Base-by-base conservation (phyloP, 177 flowering plant species). In the Vitis hybrid region DNA sequence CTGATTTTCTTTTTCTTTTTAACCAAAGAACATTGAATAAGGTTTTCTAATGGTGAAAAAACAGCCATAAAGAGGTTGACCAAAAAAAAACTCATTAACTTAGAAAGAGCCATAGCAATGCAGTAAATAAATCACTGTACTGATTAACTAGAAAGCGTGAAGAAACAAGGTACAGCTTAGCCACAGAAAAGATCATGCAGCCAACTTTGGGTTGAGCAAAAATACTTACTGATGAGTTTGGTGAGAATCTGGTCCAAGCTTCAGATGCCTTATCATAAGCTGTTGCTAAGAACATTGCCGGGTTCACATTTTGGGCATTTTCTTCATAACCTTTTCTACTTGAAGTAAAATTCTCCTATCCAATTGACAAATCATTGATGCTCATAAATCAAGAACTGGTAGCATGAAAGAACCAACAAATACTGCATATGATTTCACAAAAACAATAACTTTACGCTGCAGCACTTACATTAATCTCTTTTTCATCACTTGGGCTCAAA, bases 201-300 rank as follows among this genome's bases (percentile, higher is more conserved):
- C 66, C 58, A 60, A 72, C 55, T 56, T 35, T 15, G 56, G 13
- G 18, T 11, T 17, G 12, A 46, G 19, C 19, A 19, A 19, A 19
- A 19, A 19, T 63, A 84, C 97, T 81, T 75, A 95, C 98, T 64
- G 74, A 56, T 67, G 83, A 56, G 63, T 67, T 89, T 6, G 99
- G 99, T 54, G 97, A 87, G 46, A 54, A 65, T 72, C 70, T 75
- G 68, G 97, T 88, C 99, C 99, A 95, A 60, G 97, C 97, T 78
- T 90, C 92, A 70, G 99, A 95, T 76, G 77, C 80, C 81, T 83
- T 95, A 81, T 95, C 98, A 81, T 91, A 95, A 70, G 86, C 63
- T 27, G 99, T 88, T n/a, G 93, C 97, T 82, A 95, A 76, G 78
- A 87, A 95, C 92, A 95, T 90, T 51, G 94, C 88, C 21, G 92